phyloP scores from a whole-genome alignment of 2,329 filamentous ascomycete species.

The Claviceps maximensis region DNA sequence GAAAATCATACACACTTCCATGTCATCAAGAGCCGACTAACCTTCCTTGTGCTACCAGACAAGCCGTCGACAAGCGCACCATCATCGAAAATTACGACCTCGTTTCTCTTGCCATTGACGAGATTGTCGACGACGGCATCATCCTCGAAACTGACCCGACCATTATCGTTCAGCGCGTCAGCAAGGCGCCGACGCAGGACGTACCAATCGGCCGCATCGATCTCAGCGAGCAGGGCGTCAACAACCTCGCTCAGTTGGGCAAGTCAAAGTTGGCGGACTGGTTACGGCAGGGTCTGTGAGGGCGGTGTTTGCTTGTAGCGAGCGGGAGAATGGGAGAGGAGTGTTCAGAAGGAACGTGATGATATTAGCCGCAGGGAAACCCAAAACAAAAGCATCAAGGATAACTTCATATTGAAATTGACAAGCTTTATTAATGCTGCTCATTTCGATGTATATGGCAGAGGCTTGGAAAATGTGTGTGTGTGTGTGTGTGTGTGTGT shows the following conservation, averaged over 20 bases:
- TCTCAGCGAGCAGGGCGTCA: constrained; percentile 85
- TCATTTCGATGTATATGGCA: not conserved
- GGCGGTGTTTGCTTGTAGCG: not conserved
- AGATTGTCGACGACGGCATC: constrained; percentile 90
- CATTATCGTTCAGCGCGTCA: constrained; percentile 83
- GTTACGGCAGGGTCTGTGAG: constrained; percentile 68
- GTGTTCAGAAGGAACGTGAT: not conserved
- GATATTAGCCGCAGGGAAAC: not conserved
- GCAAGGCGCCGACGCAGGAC: constrained; percentile 81
- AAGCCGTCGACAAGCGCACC: constrained; percentile 93
- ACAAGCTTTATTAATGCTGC: not conserved
- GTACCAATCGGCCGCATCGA: constrained; percentile 89
- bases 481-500: no score
- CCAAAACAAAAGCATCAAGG: not conserved
- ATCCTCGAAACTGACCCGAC: constrained; percentile 96
- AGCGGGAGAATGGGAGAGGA: not conserved
- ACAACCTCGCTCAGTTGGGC: constrained; percentile 88
- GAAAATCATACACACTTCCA: not conserved
- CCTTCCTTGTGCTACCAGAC: constrained; percentile 37
- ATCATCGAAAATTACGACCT: constrained; percentile 98
- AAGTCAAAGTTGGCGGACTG: constrained; percentile 85
- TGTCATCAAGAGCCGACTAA: not conserved
- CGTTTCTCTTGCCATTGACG: constrained; percentile 84
- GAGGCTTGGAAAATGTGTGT: not conserved
- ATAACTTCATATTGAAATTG: not conserved